Percentiles rank a stretch among this genome's conserved stretches.
Conservation (phyloP, 2,329 filamentous ascomycete genomes). For the Septoria petroselini region DNA sequence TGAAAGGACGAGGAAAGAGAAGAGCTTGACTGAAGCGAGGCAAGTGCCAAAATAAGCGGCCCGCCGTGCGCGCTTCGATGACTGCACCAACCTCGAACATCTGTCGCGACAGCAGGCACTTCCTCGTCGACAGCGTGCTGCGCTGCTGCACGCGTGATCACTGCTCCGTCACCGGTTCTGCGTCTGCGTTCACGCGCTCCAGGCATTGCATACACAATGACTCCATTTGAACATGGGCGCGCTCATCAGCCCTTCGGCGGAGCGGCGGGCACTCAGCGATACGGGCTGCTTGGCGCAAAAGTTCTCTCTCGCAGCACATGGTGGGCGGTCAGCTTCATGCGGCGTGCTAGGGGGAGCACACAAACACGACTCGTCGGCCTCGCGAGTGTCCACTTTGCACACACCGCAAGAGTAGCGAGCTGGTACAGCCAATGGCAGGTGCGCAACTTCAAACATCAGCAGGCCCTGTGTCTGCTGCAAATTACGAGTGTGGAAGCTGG, state of each 20-base stretch:
- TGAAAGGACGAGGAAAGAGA: slow-evolving; percentile 9
- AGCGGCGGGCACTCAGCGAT: too few relatives aligned
- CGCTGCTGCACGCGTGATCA: slow-evolving; percentile 1
- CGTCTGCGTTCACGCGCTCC: too few relatives aligned
- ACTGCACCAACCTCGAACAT: slow-evolving; percentile 4
- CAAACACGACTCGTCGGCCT: slow-evolving; percentile 4
- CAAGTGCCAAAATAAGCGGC: slow-evolving; percentile 12
- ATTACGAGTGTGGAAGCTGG: slow-evolving; percentile 7
- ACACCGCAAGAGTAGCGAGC: slow-evolving; percentile 19
- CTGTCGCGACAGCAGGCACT: not conserved
- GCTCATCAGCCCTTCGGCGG: not conserved
- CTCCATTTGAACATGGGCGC: not conserved
- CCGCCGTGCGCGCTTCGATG: not conserved
- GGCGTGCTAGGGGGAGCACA: slow-evolving; percentile 14
- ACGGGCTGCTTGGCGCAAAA: too few relatives aligned
- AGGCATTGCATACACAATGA: not conserved
- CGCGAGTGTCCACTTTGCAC: slow-evolving; percentile 14
- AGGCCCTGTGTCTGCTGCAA: slow-evolving; percentile 3
- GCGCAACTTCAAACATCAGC: not conserved
- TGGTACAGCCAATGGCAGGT: slow-evolving; percentile 16
- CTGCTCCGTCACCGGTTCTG: too few relatives aligned
- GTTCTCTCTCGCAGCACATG: slow-evolving; percentile 13
- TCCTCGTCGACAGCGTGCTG: slow-evolving; percentile 4
- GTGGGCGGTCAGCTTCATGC: slow-evolving; percentile 23
- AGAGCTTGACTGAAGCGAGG: slow-evolving; percentile 16